phyloP scores from a whole-genome alignment of 495 filamentous ascomycete species.

The Lophiotrema nucula region DNA sequence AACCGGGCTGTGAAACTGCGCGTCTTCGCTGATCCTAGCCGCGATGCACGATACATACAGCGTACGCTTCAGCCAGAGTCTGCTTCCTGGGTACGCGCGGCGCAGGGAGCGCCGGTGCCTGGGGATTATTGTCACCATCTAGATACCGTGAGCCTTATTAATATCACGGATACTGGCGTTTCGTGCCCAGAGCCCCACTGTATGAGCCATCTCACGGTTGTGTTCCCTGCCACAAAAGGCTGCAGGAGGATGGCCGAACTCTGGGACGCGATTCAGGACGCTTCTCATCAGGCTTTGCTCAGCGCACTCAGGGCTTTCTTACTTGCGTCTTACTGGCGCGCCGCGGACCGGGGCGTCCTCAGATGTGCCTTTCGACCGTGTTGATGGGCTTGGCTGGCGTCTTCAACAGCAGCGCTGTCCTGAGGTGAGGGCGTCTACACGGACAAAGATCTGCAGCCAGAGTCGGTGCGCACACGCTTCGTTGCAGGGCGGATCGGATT shows the following conservation, averaged over 20 bases:
- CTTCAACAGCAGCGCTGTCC: no score
- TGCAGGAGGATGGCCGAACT: not conserved
- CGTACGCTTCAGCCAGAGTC: constrained; percentile 3
- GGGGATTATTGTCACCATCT: not conserved
- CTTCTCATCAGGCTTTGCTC: not conserved
- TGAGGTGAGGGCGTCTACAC: not conserved
- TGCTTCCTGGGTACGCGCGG: not conserved
- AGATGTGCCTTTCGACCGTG: constrained; percentile 2
- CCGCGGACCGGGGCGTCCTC: not conserved
- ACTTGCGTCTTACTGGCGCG: no score
- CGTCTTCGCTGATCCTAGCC: not conserved
- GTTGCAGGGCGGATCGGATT: constrained; percentile 31
- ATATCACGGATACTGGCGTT: not conserved
- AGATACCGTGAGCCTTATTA: not conserved
- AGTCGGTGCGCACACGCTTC: constrained; percentile 19
- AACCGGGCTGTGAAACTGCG: constrained; percentile 28
- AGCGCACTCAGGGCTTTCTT: not conserved
- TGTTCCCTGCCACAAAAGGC: not conserved
- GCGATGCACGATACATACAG: not conserved
- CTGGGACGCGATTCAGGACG: not conserved
- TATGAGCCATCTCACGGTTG: not conserved
- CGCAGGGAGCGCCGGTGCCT: no score
- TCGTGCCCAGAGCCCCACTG: not conserved
- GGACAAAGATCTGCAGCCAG: constrained; percentile 19
- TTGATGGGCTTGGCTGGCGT: not conserved